Conservation (phyloP, 306 rosid genomes). For the Lotus japonicus region DNA sequence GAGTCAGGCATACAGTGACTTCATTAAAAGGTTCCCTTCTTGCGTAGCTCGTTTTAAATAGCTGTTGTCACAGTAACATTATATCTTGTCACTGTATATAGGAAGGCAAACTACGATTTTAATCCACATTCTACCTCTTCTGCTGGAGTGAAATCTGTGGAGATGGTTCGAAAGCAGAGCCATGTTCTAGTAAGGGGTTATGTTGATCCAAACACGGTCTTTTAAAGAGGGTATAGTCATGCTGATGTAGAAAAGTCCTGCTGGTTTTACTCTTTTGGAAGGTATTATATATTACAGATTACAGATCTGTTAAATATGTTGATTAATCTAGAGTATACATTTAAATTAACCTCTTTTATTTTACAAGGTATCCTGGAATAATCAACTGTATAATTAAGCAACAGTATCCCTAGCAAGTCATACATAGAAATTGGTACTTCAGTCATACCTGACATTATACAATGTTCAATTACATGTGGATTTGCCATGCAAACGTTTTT, state of each 20-base stretch:
- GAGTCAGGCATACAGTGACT: slow-evolving; percentile 60
- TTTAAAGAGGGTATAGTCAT: slow-evolving; percentile 57
- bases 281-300: no score
- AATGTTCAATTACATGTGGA: slow-evolving; percentile 4
- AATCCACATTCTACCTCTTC: no score
- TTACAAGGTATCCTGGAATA: slow-evolving; percentile 93
- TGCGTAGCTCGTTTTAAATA: background rate
- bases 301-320: no score
- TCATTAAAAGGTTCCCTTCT: slow-evolving; percentile 48
- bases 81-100: no score
- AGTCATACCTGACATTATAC: background rate
- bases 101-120: no score
- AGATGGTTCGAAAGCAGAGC: slow-evolving; percentile 67
- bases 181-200: slow-evolving; percentile 63
- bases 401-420: slow-evolving; percentile 91
- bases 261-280: no score
- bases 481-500: slow-evolving; percentile 14
- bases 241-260: no score
- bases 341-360: slow-evolving; percentile 14
- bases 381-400: no score
- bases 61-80: no score
- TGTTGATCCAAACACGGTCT: slow-evolving; percentile 75
- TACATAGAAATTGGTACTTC: slow-evolving; percentile 77
- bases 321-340: background rate
- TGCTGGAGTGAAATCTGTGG: slow-evolving; percentile 78